Base-by-base conservation (phyloP, 2,329 filamentous ascomycete species). In the Xylaria multiplex region DNA sequence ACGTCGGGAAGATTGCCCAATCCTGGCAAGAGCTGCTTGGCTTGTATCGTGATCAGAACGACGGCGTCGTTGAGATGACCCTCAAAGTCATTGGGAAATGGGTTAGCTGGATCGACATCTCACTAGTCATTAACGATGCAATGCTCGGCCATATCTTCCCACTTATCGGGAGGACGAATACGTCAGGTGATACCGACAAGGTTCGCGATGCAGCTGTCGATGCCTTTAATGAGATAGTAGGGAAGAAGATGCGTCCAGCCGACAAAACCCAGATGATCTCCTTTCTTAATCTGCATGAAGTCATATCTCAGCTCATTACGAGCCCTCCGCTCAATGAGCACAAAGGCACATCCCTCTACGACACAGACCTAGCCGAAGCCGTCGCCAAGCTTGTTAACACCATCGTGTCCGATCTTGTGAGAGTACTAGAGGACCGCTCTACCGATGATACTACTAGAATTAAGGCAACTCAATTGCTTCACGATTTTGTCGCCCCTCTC, bases 91-190 rank as follows among this genome's bases (percentile, higher is more conserved):
- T 99, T 70, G 93, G 93, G 43, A 96, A 95, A 78, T 99, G 96
- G 95, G 93, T 97, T 67, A 96, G 93, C 85, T 99, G 96, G 96
- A 97, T 96, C 75, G 96, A 98, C 76, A 98, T 99, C 73, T 92
- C 91, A 57, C 84, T 99, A 64, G 90, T 99, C 50, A 93, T 99
- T 73, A 97, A 96, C 79, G 88, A 94, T 76, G 88, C 90, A 60
- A 96, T 97, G 86, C 88, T 98, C 74, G 89, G 87, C 76, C 86
- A 93, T 55, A 85, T 99, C 65, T 90, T 97, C 74, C 91, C 96
- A 70, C 88, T 98, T 70, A 91, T 97, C 62, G 93, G 92, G n/a
- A 91, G 90, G 78, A 84, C 88, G 75, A 86, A 88, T 77, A 76
- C 85, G 69, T 80, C 84, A 73, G 81, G 88, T 74, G 79, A 86